Base-by-base conservation (phyloP, 495 filamentous ascomycete genomes). In the Mycothermus thermophilus region DNA sequence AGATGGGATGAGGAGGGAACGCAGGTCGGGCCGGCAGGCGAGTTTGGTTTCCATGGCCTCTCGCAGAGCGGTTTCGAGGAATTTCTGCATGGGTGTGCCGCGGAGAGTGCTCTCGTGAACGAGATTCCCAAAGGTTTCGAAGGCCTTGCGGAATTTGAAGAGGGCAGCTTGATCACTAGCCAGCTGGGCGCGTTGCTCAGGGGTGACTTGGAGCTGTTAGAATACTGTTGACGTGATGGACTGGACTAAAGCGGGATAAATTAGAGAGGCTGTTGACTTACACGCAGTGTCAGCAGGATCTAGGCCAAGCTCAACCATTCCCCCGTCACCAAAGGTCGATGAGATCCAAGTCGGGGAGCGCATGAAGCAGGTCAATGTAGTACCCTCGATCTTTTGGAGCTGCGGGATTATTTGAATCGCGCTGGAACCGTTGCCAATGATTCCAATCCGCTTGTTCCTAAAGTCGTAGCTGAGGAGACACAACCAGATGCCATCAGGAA, bases 321-420 rank as follows among this genome's bases (percentile, higher is more conserved):
- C 46, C 1, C 57, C 10, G 7, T 66, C 60, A 3, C 60, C 60
- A 35, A 66, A 60, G 0, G 53, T 43, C 2, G 50, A 52, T 1
- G 52, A 50, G 27, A 83, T 60, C 77, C 76, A 83, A 30, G 79
- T 79, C 3, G 77, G 75, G 1, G 71, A 76, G 8, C 79, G 65
- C 38, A 81, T 74, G 48, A 76, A 83, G 29, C 80, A 67, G 1
- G 69, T 74, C 4, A 80, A 52, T 8, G 64, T 51, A n/a, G 65
- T 51, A 4, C 60, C 62, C 28, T 67, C 64, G 5, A 67, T 40
- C 31, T 69, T 70, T 30, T 72, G 71, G 18, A 82, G 58, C 28
- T 67, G 69, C 10, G 79, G 76, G 15, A 79, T 63, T 42, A 83
- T 80, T 47, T 83, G 80, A n/a, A 72, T 76, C 8, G 71, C 71